phyloP scores from a whole-genome alignment of 768 basidiomycete genomes.

The Trametes punicea region DNA sequence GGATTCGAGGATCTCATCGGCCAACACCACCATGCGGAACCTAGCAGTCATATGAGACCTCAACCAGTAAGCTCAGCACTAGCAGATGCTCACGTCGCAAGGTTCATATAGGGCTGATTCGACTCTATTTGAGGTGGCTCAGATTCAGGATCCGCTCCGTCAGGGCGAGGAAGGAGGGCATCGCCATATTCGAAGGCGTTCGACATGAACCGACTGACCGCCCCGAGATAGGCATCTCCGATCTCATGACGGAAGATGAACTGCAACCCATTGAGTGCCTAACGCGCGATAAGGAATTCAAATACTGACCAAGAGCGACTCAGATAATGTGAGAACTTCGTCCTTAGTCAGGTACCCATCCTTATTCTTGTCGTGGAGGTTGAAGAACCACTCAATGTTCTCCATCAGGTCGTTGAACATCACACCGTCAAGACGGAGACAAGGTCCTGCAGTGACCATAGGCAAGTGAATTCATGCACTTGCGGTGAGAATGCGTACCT shows the following conservation, averaged over 20 bases:
- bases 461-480: neutral
- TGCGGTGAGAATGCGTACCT: conserved; percentile 45
- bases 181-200: conserved; percentile 99
- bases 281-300: conserved; percentile 6
- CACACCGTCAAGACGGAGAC: conserved; percentile 81
- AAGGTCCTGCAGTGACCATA: conserved; percentile 57
- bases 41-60: conserved; percentile 36
- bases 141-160: conserved; percentile 36
- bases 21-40: conserved; percentile 98
- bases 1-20: conserved; percentile 92
- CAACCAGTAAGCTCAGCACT: neutral
- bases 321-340: conserved; percentile 92
- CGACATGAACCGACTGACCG: conserved; percentile 95
- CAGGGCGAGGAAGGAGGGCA: conserved; percentile 66
- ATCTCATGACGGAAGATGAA: conserved; percentile 98
- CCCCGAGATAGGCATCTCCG: conserved; percentile 94
- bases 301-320: conserved; percentile 77
- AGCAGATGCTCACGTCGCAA: conserved; percentile 80
- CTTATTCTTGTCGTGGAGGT: conserved; percentile 91
- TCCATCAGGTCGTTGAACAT: conserved; percentile 98
- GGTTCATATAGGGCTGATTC: conserved; percentile 90
- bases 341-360: conserved; percentile 96
- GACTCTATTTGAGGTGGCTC: conserved; percentile 48
- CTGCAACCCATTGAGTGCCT: conserved; percentile 37
- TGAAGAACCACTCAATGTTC: conserved; percentile 99